A percentile compares a stretch with the other conserved stretches of the same genome.
phyloP scores from a whole-genome alignment of 352 stramenopile genomes.

The Globisporangium abappressorium region DNA sequence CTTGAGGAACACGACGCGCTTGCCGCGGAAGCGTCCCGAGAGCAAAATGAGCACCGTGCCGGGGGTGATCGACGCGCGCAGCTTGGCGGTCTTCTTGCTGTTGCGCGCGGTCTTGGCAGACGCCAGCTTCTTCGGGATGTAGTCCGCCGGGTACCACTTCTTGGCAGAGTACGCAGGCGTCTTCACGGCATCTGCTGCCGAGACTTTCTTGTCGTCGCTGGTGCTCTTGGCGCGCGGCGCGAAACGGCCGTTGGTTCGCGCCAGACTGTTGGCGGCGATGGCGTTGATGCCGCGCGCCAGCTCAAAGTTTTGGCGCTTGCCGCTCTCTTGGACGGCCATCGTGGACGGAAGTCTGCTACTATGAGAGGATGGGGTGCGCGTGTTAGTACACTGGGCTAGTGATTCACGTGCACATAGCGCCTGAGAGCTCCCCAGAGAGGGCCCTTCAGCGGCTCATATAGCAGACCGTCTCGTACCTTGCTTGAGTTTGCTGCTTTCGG shows the following conservation, averaged over 20 bases:
- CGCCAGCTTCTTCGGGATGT: slow-evolving; percentile 68
- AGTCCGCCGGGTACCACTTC: slow-evolving; percentile 79
- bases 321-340: slow-evolving; percentile 16
- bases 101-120: slow-evolving; percentile 79
- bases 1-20: slow-evolving; percentile 99
- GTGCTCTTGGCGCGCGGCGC: slow-evolving; percentile 37
- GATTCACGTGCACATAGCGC: neutral
- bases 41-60: slow-evolving; percentile 98
- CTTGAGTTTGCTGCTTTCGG: neutral
- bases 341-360: neutral
- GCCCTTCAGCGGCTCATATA: neutral
- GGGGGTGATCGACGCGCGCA: slow-evolving; percentile 95
- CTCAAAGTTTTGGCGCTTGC: slow-evolving; percentile 57
- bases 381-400: neutral
- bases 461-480: neutral
- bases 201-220: slow-evolving; percentile 65
- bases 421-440: neutral
- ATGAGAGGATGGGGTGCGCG: neutral
- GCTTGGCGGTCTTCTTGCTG: slow-evolving; percentile 89
- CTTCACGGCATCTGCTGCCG: slow-evolving; percentile 20
- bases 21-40: slow-evolving; percentile 96
- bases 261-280: slow-evolving; percentile 62
- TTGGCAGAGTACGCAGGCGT: slow-evolving; percentile 26
- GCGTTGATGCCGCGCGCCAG: slow-evolving; percentile 78
- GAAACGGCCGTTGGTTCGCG: slow-evolving; percentile 50